A percentile compares a stretch with the other conserved stretches of the same genome.
Conservation (phyloP, 2,329 filamentous ascomycete genomes). For the Pyricularia pennisetigena region DNA sequence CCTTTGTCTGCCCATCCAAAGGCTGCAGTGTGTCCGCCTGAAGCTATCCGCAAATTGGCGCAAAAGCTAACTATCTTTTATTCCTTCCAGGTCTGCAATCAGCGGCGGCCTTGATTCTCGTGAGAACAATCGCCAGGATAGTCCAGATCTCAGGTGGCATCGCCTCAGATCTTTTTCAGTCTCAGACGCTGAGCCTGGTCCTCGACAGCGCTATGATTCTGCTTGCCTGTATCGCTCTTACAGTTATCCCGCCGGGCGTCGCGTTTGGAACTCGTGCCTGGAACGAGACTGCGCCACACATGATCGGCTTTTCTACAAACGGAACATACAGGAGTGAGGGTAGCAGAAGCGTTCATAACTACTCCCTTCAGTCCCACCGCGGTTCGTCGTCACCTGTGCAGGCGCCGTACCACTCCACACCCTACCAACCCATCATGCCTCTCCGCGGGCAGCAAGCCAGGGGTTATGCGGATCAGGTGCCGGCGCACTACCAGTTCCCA, state of each 20-base stretch:
- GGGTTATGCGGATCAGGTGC: conserved; percentile 2
- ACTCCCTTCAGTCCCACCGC: neutral
- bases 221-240: conserved; percentile 23
- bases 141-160: conserved; percentile 27
- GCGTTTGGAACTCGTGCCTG: conserved; percentile 29
- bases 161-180: conserved; percentile 24
- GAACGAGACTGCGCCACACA: conserved; percentile 25
- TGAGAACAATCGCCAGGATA: conserved; percentile 30
- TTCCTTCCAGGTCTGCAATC: conserved; percentile 24
- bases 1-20: neutral
- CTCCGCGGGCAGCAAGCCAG: conserved; percentile 1
- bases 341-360: neutral
- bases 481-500: conserved; percentile 5
- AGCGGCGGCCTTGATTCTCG: conserved; percentile 25
- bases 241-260: conserved; percentile 24
- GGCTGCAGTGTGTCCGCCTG: neutral
- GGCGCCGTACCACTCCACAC: neutral
- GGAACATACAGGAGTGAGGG: neutral
- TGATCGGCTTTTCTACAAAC: neutral
- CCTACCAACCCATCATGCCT: neutral
- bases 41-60: neutral
- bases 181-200: conserved; percentile 25
- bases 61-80: neutral
- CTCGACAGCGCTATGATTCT: conserved; percentile 31
- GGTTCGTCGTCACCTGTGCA: neutral